Evolutionary conservation across 2,329 filamentous ascomycete species (phyloP), one percentile per base, ranked within the genome.

Genomic region (Pestalotiopsis sp.): DNA sequence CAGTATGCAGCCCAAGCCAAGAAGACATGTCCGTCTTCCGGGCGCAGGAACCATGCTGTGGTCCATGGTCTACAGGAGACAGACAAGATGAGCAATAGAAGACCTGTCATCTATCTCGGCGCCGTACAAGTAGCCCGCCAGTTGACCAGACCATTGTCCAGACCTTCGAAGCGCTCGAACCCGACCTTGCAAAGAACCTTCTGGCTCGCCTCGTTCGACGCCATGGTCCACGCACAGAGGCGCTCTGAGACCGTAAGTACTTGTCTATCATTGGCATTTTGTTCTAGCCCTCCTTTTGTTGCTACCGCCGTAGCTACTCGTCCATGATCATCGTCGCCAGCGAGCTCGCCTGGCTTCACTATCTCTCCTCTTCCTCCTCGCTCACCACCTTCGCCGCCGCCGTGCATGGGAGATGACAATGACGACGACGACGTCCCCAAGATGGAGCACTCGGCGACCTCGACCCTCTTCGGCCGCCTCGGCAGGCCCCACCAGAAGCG

Each of bases 111-210:
- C 31, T 36, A 36, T 36, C 31, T 36, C 31, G 7, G 31, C 31
- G 31, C 31, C 31, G 12, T 11, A 45, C 17, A 4, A 45, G 17
- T 36, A 58, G 56, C 25, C 17, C 61, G 61, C 61, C 61, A 63
- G 23, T 63, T 39, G 14, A 49, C 39, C 14, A 63, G 12, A 20
- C 20, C 61, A 45, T 63, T 45, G 14, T 20, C 36, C 31, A 45
- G n/a, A 20, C 61, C 61, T 3, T 63, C 69, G 14, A 74, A 76
- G n/a, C 71, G 65, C 27, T 65, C n/a, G 63, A 76, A 77, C 2
- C 75, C 75, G 2, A 74, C 41, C 59, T 78, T 77, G 67, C 72
- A 70, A 31, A 78, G 69, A 27, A 77, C 73, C 64, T 65, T 72
- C 17, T 64, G 69, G 65, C 75, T 77, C 58, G 52, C 71, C 6